Evolutionary conservation across 148 eudicot genomes (phyloP).

Genomic region (Gaultheria prostrata): DNA sequence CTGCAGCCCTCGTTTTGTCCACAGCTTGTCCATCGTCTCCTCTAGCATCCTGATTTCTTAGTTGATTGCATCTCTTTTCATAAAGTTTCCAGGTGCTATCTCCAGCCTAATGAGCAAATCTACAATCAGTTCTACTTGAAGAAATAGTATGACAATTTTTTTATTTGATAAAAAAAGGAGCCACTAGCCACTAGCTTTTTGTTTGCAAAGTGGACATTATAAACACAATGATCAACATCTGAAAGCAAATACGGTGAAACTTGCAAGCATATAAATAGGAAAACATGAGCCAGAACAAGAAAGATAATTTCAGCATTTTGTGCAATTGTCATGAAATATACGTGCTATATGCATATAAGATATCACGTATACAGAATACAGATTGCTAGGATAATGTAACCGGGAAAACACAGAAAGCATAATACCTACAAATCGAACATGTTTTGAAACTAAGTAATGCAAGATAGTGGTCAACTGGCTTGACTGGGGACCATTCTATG

Average conservation of each 20-base stretch:
- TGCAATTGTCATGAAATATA: background rate
- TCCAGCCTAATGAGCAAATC: conserved; percentile 53
- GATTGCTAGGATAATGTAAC: background rate
- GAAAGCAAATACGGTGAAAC: background rate
- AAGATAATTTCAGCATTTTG: background rate
- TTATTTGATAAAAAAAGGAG: background rate
- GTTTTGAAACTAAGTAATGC: background rate
- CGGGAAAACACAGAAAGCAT: background rate
- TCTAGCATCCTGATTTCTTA: conserved; percentile 66
- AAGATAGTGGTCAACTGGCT: background rate
- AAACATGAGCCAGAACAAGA: background rate
- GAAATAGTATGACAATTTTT: background rate
- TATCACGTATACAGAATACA: background rate
- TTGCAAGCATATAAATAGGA: background rate
- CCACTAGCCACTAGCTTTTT: background rate
- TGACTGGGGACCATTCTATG: background rate
- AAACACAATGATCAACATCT: conserved; percentile 2
- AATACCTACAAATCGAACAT: background rate
- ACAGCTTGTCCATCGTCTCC: conserved; percentile 67
- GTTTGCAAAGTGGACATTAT: background rate
- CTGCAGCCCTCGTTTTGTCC: conserved; percentile 83
- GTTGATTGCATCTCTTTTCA: conserved; percentile 81
- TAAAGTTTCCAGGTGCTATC: conserved; percentile 71
- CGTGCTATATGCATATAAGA: background rate
- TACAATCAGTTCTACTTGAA: conserved; percentile 7